Evolutionary conservation across 2,329 filamentous ascomycete genomes (phyloP).

Genomic region (Cytospora piceicola): DNA sequence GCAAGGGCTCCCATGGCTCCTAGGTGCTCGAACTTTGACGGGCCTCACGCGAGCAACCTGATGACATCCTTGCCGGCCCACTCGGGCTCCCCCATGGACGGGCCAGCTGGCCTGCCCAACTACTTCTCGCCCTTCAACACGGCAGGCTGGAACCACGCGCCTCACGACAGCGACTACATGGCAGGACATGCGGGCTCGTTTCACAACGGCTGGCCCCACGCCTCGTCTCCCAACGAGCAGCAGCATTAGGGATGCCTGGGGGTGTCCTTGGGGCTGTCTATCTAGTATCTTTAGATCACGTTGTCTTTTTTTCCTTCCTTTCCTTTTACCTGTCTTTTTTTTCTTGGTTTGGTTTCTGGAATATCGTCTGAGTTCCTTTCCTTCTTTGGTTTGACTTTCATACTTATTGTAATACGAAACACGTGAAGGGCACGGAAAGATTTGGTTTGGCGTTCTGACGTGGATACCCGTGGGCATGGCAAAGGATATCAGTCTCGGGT

Average conservation of each 20-base stretch:
- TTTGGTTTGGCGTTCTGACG: slow-evolving; percentile 20
- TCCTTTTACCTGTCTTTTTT: neutral
- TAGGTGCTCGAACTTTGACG: neutral
- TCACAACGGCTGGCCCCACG: slow-evolving; percentile 21
- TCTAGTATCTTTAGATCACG: neutral
- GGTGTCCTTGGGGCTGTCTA: neutral
- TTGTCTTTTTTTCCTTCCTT: neutral
- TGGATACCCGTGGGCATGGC: slow-evolving; percentile 21
- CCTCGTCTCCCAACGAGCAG: slow-evolving; percentile 9
- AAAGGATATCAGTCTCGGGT: slow-evolving; percentile 23
- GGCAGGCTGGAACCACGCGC: slow-evolving; percentile 13
- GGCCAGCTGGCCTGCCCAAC: slow-evolving; percentile 15
- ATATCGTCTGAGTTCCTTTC: neutral
- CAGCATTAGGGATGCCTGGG: too few relatives aligned
- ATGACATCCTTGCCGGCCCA: slow-evolving; percentile 24
- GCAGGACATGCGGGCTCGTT: slow-evolving; percentile 18
- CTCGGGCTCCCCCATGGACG: slow-evolving; percentile 18
- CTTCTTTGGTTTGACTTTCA: neutral
- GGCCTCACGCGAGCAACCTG: too few relatives aligned
- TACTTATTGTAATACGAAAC: neutral
- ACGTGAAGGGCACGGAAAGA: slow-evolving; percentile 1
- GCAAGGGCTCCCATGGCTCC: neutral
- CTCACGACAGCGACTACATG: slow-evolving; percentile 19
- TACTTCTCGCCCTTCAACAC: slow-evolving; percentile 25
- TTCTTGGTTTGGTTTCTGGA: too few relatives aligned